Percentiles rank a stretch among this genome's conserved stretches.
These are phyloP conservation scores for Colletotrichum liriopes DNA, from an alignment of 2,329 filamentous ascomycete genomes.

Conservation along the genomic window DNA sequence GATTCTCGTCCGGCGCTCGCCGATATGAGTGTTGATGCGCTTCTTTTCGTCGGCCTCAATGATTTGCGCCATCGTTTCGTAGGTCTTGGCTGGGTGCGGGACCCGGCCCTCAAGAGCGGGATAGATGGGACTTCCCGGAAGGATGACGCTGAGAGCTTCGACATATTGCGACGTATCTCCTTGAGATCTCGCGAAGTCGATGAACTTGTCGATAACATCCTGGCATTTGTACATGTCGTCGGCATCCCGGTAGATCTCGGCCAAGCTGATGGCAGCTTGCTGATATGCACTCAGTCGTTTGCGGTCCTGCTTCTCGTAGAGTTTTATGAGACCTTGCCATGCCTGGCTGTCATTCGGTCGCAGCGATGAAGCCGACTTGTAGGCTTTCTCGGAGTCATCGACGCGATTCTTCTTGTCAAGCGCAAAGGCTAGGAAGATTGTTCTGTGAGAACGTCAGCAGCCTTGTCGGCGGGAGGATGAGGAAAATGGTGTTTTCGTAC, in stretches of 20 bases:
- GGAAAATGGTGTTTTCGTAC: conserved; percentile 59
- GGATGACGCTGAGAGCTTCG: conserved; percentile 80
- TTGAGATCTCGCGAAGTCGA: conserved; percentile 79
- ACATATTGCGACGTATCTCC: conserved; percentile 83
- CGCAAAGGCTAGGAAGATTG: conserved; percentile 88
- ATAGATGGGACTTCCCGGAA: conserved; percentile 88
- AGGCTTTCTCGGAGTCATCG: conserved; percentile 83
- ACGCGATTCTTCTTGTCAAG: conserved; percentile 81
- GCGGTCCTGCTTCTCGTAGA: conserved; percentile 85
- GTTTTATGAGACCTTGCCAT: conserved; percentile 89
- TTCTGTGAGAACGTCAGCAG: conserved; percentile 40
- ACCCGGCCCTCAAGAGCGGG: conserved; percentile 86
- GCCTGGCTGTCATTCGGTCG: conserved; percentile 85
- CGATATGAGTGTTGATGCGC: conserved; percentile 90
- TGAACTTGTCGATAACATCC: conserved; percentile 84
- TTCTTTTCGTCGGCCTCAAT: conserved; percentile 90
- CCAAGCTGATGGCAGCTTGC: conserved; percentile 79
- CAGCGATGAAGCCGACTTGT: conserved; percentile 79
- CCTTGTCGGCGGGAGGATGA: not conserved
- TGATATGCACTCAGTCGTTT: conserved; percentile 83
- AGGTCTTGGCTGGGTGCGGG: conserved; percentile 84
- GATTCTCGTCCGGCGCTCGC: conserved; percentile 87
- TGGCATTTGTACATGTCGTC: conserved; percentile 76
- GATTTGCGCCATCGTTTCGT: conserved; percentile 86
- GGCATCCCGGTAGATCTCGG: conserved; percentile 79